A percentile compares a stretch with the other conserved stretches of the same genome.
These are phyloP conservation scores for Alternaria gansuensis DNA, from an alignment of 2,329 filamentous ascomycete species.

Conservation along the genomic window DNA sequence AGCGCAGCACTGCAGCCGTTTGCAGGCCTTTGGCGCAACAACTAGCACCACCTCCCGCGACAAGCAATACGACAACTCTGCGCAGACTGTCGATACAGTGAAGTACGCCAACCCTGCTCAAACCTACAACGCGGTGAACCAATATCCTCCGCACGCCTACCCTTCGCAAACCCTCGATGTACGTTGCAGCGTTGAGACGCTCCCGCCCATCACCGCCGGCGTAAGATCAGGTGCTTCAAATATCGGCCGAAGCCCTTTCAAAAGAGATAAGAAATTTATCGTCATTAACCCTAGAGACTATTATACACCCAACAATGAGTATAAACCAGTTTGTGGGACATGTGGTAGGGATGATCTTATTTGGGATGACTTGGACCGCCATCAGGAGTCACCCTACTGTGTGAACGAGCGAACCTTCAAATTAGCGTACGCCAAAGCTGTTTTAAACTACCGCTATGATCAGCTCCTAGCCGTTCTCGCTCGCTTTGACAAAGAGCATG, in stretches of 20 bases:
- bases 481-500: background rate
- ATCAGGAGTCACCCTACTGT: background rate
- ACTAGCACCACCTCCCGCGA: background rate
- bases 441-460: slow-evolving; percentile 1
- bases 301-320: background rate
- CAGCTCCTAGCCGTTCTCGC: background rate
- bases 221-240: background rate
- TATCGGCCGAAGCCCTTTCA: background rate
- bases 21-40: background rate
- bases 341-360: background rate
- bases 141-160: background rate
- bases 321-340: background rate
- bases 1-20: background rate
- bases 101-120: background rate
- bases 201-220: background rate
- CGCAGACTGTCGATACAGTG: slow-evolving; percentile 1
- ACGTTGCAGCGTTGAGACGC: background rate
- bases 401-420: background rate
- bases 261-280: slow-evolving; percentile 1
- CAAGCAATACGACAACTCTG: slow-evolving; percentile 4
- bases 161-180: background rate
- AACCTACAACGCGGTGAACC: background rate
- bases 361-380: background rate
- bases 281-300: background rate
- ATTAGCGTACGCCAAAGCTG: background rate